Evolutionary conservation across 805 yeast genomes (phyloP), one percentile per base, ranked within the genome.

Genomic region (Starmerella sp.): DNA sequence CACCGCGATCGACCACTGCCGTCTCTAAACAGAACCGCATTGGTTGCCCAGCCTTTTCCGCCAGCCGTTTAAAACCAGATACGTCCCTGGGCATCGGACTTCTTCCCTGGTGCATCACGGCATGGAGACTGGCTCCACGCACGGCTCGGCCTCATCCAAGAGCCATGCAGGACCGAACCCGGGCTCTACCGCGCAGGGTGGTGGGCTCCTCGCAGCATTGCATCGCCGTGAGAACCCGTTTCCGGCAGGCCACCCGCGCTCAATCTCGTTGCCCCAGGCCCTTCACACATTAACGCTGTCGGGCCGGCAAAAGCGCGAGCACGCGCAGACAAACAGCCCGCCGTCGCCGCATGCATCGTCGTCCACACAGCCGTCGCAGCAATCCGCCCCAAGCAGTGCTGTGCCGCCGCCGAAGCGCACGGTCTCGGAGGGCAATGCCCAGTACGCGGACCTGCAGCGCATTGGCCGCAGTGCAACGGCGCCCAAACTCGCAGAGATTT

Each of bases 391-490:
- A 6, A 31, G 48, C 48, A n/a, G 14, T 13, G 29, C 28, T 9
- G 48, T 7, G 3, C 48, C 49, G 6, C 39, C 49, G 15, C 31
- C 49, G 14, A 52, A 52, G 29, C 50, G 54, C 17, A 32, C 54
- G 3, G 39, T 52, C 41, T 52, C 54, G 13, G 54, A 52, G 43
- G 49, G 49, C 31, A 46, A 46, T 28, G 49, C 49, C 2, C 49
- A 46, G 11, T 46, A 34, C 15, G 49, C 41, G 6, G 39, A 46
- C 17, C 51, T 36, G 28, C 51, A 17, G 48, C 46, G 37, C 30
- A 17, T 46, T 13, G 51, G 47, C 38, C 55, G 51, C 28, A 52
- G 51, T n/a, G 51, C 8, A n/a, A 48, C 51, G 7, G 35, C 51
- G 22, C 51, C 51, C 14, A 35, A 36, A 6, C 32, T 52, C 22